Evolutionary conservation across 306 rosid genomes (phyloP).

Genomic region (Heteromeles arbutifolia): DNA sequence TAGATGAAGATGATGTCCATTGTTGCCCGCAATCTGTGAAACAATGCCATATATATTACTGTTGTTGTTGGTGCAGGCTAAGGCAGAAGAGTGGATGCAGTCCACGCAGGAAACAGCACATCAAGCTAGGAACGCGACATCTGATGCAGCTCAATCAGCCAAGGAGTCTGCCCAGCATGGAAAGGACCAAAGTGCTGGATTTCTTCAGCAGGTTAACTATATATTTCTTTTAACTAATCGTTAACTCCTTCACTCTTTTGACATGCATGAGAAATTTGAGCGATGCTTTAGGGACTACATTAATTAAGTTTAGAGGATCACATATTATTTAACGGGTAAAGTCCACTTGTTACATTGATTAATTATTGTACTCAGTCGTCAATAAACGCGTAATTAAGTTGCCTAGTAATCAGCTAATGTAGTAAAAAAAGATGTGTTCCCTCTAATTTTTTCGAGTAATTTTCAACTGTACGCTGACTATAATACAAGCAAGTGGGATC

Average conservation of each 20-base stretch:
- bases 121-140: slow-evolving; percentile 28
- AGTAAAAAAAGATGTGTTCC: too few relatives aligned
- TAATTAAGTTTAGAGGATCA: background rate
- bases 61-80: slow-evolving; percentile 9
- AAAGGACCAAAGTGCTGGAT: slow-evolving; percentile 44
- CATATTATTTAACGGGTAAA: background rate
- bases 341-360: background rate
- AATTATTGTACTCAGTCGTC: too few relatives aligned
- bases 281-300: background rate
- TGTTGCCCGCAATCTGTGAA: background rate
- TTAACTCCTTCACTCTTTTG: background rate
- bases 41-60: background rate
- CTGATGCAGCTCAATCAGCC: slow-evolving; percentile 31
- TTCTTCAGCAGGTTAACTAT: slow-evolving; percentile 42
- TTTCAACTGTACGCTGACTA: background rate
- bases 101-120: slow-evolving; percentile 31
- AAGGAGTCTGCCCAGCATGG: slow-evolving; percentile 21
- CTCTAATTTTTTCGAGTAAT: too few relatives aligned
- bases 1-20: background rate
- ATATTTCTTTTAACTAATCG: background rate
- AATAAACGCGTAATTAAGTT: too few relatives aligned
- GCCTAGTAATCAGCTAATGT: background rate
- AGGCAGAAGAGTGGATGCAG: slow-evolving; percentile 22
- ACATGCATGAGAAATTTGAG: background rate
- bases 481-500: background rate